phyloP scores from a whole-genome alignment of 176 grass and related monocot species.

The Sorghum bicolor region DNA sequence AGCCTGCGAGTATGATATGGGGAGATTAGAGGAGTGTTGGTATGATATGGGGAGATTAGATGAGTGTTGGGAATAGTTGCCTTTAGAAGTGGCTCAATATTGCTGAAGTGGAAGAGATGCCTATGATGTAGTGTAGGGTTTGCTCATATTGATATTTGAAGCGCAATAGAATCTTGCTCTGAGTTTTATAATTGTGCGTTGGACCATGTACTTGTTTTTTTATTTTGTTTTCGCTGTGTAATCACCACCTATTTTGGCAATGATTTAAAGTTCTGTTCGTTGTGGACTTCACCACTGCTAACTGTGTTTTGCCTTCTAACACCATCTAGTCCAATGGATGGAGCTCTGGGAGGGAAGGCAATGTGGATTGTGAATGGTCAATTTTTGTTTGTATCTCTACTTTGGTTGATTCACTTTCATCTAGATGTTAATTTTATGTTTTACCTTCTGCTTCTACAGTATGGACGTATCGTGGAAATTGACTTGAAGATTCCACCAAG shows the following conservation, averaged over 20 bases:
- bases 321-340: not conserved
- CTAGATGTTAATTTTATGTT: slow-evolving; percentile 6
- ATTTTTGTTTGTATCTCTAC: not conserved
- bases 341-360: not conserved
- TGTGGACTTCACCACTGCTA: not conserved
- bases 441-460: slow-evolving; percentile 53
- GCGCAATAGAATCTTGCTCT: not conserved
- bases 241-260: not conserved
- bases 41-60: not conserved
- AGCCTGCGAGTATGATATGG: not conserved
- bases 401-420: not conserved
- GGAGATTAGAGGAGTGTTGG: not conserved
- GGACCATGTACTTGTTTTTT: not conserved
- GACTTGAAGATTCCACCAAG: slow-evolving; percentile 96
- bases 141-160: not conserved
- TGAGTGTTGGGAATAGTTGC: not conserved
- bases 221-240: not conserved
- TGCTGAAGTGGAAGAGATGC: not conserved
- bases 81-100: not conserved
- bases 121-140: not conserved
- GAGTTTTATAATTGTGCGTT: not conserved
- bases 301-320: not conserved
- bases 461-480: slow-evolving; percentile 81
- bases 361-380: not conserved
- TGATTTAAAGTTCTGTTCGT: not conserved